Conservation (phyloP, 169 alveolate genomes). For the Cryptosporidium xiaoi region DNA sequence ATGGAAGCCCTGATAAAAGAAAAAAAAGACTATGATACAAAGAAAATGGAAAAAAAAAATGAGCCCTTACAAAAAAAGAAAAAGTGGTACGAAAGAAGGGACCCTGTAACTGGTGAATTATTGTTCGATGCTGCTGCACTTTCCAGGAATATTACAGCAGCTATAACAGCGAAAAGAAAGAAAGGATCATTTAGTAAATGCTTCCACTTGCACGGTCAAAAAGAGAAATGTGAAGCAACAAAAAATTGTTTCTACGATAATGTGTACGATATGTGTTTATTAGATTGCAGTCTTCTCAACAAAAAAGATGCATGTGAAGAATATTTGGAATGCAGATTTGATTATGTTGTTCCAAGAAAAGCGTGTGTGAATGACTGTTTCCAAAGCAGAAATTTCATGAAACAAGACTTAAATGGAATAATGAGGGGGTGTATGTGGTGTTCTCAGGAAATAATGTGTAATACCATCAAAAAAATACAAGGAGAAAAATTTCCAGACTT, state of each 20-base stretch:
- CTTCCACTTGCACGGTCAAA: conserved; percentile 40
- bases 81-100: conserved; percentile 67
- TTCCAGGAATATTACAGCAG: conserved; percentile 47
- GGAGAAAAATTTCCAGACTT: conserved; percentile 40
- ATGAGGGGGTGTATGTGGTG: conserved; percentile 76
- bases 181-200: conserved; percentile 60
- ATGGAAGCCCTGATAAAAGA: conserved; percentile 33
- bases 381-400: conserved; percentile 49
- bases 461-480: conserved; percentile 36
- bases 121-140: conserved; percentile 58
- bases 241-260: conserved; percentile 56
- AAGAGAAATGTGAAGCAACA: conserved; percentile 37
- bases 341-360: conserved; percentile 63
- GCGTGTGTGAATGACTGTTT: conserved; percentile 71
- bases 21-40: conserved; percentile 43
- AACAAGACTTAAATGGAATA: conserved; percentile 61
- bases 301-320: conserved; percentile 70
- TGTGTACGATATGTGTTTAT: conserved; percentile 57
- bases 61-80: conserved; percentile 32
- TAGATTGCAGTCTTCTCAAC: conserved; percentile 47
- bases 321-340: conserved; percentile 66
- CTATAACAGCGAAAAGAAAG: conserved; percentile 52
- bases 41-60: conserved; percentile 14
- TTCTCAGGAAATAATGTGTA: conserved; percentile 57
- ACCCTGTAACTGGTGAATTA: conserved; percentile 68